These are phyloP conservation scores for Triglochin maritima DNA, from an alignment of 106 monocot genomes.

Conservation along the genomic window DNA sequence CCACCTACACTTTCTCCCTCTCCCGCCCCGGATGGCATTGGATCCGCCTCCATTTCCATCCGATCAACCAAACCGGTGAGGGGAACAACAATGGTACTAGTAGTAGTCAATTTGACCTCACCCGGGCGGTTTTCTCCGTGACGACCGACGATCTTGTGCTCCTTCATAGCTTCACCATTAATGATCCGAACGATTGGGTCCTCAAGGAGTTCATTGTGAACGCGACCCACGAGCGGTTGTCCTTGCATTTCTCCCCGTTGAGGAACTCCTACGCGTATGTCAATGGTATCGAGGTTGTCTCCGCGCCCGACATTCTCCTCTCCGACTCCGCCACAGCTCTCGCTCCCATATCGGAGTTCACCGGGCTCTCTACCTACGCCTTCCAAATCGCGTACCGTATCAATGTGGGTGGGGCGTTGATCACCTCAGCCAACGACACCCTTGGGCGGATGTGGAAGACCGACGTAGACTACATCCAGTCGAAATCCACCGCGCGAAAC, in stretches of 20 bases:
- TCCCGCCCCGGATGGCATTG: conserved; percentile 72
- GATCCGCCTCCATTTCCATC: conserved; percentile 75
- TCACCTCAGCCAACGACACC: conserved; percentile 61
- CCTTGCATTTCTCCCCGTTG: conserved; percentile 45
- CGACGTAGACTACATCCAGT: conserved; percentile 23
- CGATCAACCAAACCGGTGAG: conserved; percentile 21
- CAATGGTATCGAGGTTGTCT: conserved; percentile 81
- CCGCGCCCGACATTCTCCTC: conserved; percentile 51
- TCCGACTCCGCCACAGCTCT: conserved; percentile 19
- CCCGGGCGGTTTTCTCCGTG: conserved; percentile 55
- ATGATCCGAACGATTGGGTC: conserved; percentile 17
- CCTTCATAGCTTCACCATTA: conserved; percentile 59
- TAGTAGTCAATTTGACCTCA: conserved; percentile 16
- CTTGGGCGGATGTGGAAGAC: conserved; percentile 40
- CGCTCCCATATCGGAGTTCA: neutral
- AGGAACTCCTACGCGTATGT: conserved; percentile 59
- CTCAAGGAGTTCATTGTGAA: conserved; percentile 76
- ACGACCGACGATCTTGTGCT: conserved; percentile 56
- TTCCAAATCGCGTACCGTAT: conserved; percentile 56
- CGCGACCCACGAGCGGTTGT: conserved; percentile 29
- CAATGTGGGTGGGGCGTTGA: conserved; percentile 58
- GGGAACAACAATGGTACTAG: too few species aligned
- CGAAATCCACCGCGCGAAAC: conserved; percentile 21
- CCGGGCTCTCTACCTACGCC: conserved; percentile 29
- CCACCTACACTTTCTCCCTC: conserved; percentile 58